A percentile compares a stretch with the other conserved stretches of the same genome.
Evolutionary conservation across 352 stramenopile genomes (phyloP).

Genomic region (Globisporangium rhizosaccharum): DNA sequence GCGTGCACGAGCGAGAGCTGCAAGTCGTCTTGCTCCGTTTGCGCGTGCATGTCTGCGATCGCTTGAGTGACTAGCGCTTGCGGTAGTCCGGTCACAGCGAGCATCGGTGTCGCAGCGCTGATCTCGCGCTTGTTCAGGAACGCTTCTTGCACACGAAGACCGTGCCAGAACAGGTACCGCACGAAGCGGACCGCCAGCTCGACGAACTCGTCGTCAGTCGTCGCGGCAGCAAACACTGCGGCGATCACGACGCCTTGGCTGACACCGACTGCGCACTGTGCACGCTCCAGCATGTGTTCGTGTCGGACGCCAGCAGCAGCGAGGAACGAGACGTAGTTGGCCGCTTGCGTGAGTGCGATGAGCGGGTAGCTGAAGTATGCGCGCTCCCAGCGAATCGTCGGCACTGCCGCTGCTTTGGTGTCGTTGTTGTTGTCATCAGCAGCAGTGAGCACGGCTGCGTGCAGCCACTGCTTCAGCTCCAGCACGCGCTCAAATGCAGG

Average conservation of each 20-base stretch:
- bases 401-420: constrained; percentile 1
- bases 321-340: constrained; percentile 75
- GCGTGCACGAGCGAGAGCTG: constrained; percentile 77
- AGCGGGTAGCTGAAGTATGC: constrained; percentile 78
- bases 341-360: constrained; percentile 65
- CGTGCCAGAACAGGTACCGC: constrained; percentile 83
- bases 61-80: constrained; percentile 46
- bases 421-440: constrained; percentile 5
- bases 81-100: constrained; percentile 53
- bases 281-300: constrained; percentile 43
- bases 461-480: constrained; percentile 53
- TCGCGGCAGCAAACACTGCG: constrained; percentile 55
- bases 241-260: constrained; percentile 79
- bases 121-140: constrained; percentile 15
- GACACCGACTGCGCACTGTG: constrained; percentile 49
- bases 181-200: constrained; percentile 39
- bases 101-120: constrained; percentile 57
- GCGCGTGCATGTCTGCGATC: constrained; percentile 42
- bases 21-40: constrained; percentile 42
- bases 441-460: background rate
- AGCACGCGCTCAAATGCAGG: constrained; percentile 41
- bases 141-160: constrained; percentile 63
- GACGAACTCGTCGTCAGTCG: constrained; percentile 43
- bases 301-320: constrained; percentile 43
- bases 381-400: constrained; percentile 16